These are phyloP conservation scores for Oryza glaberrima DNA, from an alignment of 176 grass and related monocot genomes.

Conservation along the genomic window DNA sequence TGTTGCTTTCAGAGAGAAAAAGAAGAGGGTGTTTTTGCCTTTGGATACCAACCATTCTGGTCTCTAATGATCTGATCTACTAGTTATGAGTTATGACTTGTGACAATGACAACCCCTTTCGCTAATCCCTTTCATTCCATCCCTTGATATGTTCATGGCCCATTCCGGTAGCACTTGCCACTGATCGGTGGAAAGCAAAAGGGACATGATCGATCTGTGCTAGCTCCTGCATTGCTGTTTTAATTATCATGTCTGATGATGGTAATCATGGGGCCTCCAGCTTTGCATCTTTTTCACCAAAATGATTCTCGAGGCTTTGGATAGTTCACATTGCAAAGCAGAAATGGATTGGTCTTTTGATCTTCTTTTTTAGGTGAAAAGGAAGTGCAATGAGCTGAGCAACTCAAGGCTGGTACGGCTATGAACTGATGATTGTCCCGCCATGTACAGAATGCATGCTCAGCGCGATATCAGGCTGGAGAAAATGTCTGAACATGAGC, in stretches of 20 bases:
- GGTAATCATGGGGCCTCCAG: background rate
- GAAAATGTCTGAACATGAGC: background rate
- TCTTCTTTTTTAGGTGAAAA: background rate
- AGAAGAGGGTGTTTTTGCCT: background rate
- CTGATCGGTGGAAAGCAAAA: background rate
- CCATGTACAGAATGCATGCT: constrained; percentile 25
- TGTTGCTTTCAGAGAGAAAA: background rate
- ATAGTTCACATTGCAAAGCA: constrained; percentile 40
- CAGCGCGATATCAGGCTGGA: background rate
- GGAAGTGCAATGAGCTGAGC: constrained; percentile 1
- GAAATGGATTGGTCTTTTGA: background rate
- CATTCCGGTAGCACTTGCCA: background rate
- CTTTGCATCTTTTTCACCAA: constrained; percentile 6
- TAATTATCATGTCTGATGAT: constrained; percentile 14
- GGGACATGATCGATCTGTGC: background rate
- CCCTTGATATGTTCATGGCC: background rate
- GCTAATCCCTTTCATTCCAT: background rate
- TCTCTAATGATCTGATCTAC: background rate
- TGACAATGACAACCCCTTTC: background rate
- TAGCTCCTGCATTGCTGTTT: background rate
- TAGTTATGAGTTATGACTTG: background rate
- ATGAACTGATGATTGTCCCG: background rate
- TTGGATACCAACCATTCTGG: background rate
- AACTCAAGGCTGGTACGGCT: constrained; percentile 15
- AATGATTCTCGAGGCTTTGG: constrained; percentile 1